A percentile compares a stretch with the other conserved stretches of the same genome.
These are phyloP conservation scores for Monilinia fructicola DNA, from an alignment of 2,329 filamentous ascomycete genomes.

Conservation along the genomic window DNA sequence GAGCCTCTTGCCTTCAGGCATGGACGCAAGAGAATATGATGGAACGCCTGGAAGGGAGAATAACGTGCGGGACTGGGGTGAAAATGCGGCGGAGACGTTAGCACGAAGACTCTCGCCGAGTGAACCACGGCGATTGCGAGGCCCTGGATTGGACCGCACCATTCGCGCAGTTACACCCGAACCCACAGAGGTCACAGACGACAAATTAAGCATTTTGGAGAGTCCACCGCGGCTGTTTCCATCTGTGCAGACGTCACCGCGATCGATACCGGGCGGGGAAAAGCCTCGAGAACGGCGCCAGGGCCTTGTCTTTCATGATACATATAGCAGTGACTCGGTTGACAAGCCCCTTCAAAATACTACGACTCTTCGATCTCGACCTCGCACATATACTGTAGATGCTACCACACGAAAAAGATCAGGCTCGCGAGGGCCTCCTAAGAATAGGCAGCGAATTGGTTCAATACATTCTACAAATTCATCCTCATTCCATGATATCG, in stretches of 20 bases:
- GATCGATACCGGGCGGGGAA: conserved; percentile 48
- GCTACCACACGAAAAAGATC: conserved; percentile 42
- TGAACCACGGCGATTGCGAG: conserved; percentile 33
- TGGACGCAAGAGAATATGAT: conserved; percentile 48
- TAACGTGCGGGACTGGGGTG: conserved; percentile 38
- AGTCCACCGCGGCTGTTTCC: conserved; percentile 15
- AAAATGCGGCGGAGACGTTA: conserved; percentile 36
- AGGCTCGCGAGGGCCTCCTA: conserved; percentile 41
- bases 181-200: conserved; percentile 38
- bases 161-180: conserved; percentile 70
- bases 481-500: conserved; percentile 50
- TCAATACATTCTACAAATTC: conserved; percentile 67
- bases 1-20: conserved; percentile 47
- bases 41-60: conserved; percentile 38
- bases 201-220: conserved; percentile 27
- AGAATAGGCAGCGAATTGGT: conserved; percentile 64
- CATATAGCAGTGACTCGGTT: conserved; percentile 46
- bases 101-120: conserved; percentile 31
- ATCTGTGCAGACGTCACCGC: conserved; percentile 50
- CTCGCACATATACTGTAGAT: conserved; percentile 52
- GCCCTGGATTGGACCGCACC: conserved; percentile 44
- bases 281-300: conserved; percentile 48
- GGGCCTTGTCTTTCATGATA: conserved; percentile 62
- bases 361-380: conserved; percentile 43
- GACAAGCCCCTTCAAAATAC: conserved; percentile 28